A percentile compares a stretch with the other conserved stretches of the same genome.
Conservation (phyloP, 805 yeast genomes). For the Candida khao-thaluensis region DNA sequence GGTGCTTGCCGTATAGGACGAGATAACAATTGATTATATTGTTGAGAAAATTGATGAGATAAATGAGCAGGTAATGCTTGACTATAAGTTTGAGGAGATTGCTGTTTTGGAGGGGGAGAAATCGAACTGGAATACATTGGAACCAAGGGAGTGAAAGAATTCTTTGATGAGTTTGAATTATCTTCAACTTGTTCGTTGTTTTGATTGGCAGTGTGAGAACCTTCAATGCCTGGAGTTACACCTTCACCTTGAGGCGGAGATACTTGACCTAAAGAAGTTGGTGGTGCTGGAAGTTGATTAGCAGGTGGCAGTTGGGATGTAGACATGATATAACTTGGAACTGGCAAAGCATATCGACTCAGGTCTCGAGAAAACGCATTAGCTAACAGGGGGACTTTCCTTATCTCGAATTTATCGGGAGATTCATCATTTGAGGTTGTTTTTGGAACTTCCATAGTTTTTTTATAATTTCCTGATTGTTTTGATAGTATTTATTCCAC, state of each 20-base stretch:
- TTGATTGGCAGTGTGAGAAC: background rate
- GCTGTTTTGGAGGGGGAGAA: background rate
- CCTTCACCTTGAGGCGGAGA: background rate
- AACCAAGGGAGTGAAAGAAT: constrained; percentile 2
- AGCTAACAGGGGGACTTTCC: constrained; percentile 9
- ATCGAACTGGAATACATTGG: constrained; percentile 1
- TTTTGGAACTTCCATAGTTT: constrained; percentile 5
- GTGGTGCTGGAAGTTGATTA: background rate
- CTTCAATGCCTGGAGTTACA: background rate
- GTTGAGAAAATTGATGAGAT: constrained; percentile 10
- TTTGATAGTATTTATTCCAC: background rate
- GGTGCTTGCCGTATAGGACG: constrained; percentile 7
- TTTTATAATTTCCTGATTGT: background rate
- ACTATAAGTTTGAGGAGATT: background rate
- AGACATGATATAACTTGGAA: constrained; percentile 5
- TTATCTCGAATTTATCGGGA: constrained; percentile 6
- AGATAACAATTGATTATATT: constrained; percentile 9
- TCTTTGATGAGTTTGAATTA: background rate
- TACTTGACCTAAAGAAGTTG: background rate
- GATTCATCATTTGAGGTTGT: constrained; percentile 2
- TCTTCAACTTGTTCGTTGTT: background rate
- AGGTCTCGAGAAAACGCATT: constrained; percentile 10
- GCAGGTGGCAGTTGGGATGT: background rate
- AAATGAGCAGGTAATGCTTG: constrained; percentile 2
- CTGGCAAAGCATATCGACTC: constrained; percentile 7